phyloP scores from a whole-genome alignment of 352 stramenopile species.

The Thraustochytrium sp. region DNA sequence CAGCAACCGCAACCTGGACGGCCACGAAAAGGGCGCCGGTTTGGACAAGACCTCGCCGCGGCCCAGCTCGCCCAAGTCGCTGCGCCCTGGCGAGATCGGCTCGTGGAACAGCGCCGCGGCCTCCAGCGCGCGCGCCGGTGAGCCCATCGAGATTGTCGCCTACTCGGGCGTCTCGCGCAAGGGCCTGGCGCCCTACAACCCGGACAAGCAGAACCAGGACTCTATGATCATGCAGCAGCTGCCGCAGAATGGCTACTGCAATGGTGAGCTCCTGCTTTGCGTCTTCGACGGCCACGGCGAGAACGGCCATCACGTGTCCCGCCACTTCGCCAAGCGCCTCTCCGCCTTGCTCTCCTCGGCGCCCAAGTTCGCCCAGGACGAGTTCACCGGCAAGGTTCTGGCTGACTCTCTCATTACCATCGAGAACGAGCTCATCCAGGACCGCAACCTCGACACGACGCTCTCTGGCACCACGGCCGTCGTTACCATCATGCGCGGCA shows the following conservation, averaged over 20 bases:
- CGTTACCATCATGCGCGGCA: slow-evolving; percentile 62
- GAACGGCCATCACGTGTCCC: slow-evolving; percentile 65
- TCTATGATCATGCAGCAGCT: slow-evolving; percentile 68
- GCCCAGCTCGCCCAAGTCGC: background rate
- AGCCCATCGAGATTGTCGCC: slow-evolving; percentile 39
- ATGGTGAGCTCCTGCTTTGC: slow-evolving; percentile 65
- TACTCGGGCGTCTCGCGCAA: slow-evolving; percentile 78
- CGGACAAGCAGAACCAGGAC: slow-evolving; percentile 79
- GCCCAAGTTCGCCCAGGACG: slow-evolving; percentile 65
- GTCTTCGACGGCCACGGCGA: slow-evolving; percentile 78
- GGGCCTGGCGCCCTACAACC: slow-evolving; percentile 64
- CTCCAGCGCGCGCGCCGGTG: background rate
- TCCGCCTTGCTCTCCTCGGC: slow-evolving; percentile 50
- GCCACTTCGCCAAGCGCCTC: slow-evolving; percentile 62
- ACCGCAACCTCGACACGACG: slow-evolving; percentile 61
- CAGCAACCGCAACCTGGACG: background rate
- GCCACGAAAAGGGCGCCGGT: background rate
- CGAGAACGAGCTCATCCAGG: slow-evolving; percentile 61
- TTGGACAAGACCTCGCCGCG: background rate
- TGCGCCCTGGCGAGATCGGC: slow-evolving; percentile 12
- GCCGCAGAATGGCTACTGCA: background rate
- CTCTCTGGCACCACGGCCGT: slow-evolving; percentile 73
- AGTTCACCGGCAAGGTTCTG: slow-evolving; percentile 55
- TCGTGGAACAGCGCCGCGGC: background rate
- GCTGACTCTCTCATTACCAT: slow-evolving; percentile 50